A percentile compares a stretch with the other conserved stretches of the same genome.
Evolutionary conservation across 441 rosid species (phyloP).

Genomic region (Rhodomyrtus psidioides): DNA sequence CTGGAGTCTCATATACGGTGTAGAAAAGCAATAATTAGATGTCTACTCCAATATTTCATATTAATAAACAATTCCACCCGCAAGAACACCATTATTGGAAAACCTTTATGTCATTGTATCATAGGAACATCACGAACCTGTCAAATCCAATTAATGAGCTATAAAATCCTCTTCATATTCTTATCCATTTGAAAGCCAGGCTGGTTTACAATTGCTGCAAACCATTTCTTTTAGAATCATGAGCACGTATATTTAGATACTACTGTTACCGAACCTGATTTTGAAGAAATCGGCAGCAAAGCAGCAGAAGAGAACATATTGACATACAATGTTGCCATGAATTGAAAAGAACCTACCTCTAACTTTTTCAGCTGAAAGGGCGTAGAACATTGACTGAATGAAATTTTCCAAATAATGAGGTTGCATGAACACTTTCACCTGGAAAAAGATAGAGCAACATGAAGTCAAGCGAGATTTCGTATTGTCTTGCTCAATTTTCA

Average conservation of each 20-base stretch:
- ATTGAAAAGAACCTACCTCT: slow-evolving; percentile 37
- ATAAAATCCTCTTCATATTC: too few relatives aligned
- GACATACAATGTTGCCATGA: not conserved
- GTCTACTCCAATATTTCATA: not conserved
- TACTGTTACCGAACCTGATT: not conserved
- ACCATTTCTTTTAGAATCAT: too few relatives aligned
- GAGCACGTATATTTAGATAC: not conserved
- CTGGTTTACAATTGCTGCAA: too few relatives aligned
- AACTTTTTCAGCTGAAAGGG: slow-evolving; percentile 67
- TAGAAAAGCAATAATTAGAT: not conserved
- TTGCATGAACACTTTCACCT: slow-evolving; percentile 91
- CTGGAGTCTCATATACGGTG: not conserved
- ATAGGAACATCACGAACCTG: too few relatives aligned
- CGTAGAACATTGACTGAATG: slow-evolving; percentile 85
- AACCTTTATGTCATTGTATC: too few relatives aligned
- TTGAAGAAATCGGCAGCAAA: not conserved
- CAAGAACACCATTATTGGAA: not conserved
- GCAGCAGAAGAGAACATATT: not conserved
- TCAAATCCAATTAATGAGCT: too few relatives aligned
- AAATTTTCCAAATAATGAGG: slow-evolving; percentile 78
- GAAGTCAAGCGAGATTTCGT: not conserved
- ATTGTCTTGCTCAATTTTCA: not conserved
- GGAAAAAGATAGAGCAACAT: slow-evolving; percentile 3
- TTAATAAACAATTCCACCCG: not conserved
- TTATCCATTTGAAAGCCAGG: too few relatives aligned